Conservation (phyloP, 1,284 basidiomycete genomes). For the Irpex sp. region DNA sequence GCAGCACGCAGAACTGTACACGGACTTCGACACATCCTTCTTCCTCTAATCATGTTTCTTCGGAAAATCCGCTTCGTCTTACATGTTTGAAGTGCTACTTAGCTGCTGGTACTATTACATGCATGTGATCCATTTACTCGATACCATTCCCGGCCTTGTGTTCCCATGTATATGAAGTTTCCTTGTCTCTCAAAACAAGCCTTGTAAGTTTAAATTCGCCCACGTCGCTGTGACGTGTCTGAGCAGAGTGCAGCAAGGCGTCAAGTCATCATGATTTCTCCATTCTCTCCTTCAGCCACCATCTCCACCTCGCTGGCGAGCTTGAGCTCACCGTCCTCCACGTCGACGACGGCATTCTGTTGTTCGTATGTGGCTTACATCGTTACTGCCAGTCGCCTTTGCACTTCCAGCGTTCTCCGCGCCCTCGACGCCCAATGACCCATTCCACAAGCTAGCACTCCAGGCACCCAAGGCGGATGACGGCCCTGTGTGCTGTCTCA, state of each 20-base stretch:
- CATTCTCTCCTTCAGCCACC: background rate
- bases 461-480: conserved; percentile 45
- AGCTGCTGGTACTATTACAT: conserved; percentile 7
- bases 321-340: conserved; percentile 1
- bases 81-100: background rate
- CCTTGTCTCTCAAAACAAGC: background rate
- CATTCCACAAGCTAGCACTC: conserved; percentile 51
- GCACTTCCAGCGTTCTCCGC: conserved; percentile 34
- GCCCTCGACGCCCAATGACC: conserved; percentile 51
- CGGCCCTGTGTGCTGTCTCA: conserved; percentile 64
- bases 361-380: conserved; percentile 1
- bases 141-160: conserved; percentile 6
- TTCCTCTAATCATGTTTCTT: conserved; percentile 10
- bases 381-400: conserved; percentile 39
- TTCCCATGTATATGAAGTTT: background rate
- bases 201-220: background rate
- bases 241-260: background rate
- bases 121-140: conserved; percentile 10
- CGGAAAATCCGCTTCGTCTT: conserved; percentile 9
- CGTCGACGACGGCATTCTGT: background rate
- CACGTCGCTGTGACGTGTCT: conserved; percentile 11
- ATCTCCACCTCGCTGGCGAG: conserved; percentile 1
- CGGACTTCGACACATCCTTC: conserved; percentile 6
- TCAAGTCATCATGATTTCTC: background rate
- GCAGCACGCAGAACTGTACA: background rate